A percentile compares a stretch with the other conserved stretches of the same genome.
phyloP scores from a whole-genome alignment of 192 early-diverging fungal genomes.

The Dispira parvispora region DNA sequence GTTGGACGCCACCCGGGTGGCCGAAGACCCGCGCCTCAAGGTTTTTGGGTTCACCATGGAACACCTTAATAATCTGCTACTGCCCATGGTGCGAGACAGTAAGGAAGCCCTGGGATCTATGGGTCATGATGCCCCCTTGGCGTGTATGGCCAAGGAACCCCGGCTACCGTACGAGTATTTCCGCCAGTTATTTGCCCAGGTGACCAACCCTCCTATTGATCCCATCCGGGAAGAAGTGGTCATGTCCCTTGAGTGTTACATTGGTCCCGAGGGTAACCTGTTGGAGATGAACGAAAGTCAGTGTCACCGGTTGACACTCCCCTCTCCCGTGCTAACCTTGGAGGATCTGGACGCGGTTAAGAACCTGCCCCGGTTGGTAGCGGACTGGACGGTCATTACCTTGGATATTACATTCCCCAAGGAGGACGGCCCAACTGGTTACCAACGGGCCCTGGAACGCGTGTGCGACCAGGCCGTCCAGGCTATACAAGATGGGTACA shows the following conservation, averaged over 20 bases:
- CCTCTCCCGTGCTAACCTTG: conserved; percentile 74
- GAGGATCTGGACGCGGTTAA: conserved; percentile 69
- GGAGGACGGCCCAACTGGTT: conserved; percentile 59
- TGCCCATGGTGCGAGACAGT: conserved; percentile 78
- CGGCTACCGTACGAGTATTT: conserved; percentile 94
- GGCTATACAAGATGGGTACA: conserved; percentile 64
- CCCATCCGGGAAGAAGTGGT: conserved; percentile 97
- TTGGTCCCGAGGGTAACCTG: conserved; percentile 89
- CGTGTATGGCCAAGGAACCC: conserved; percentile 76
- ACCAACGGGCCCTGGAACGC: conserved; percentile 64
- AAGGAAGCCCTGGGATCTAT: conserved; percentile 97
- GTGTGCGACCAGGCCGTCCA: conserved; percentile 66
- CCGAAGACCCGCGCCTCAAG: conserved; percentile 60
- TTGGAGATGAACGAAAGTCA: conserved; percentile 70
- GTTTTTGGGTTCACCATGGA: conserved; percentile 88
- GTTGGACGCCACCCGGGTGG: conserved; percentile 44
- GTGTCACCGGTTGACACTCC: conserved; percentile 58
- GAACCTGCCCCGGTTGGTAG: conserved; percentile 39
- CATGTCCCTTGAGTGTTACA: conserved; percentile 90
- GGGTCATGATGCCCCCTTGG: conserved; percentile 93
- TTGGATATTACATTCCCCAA: conserved; percentile 81
- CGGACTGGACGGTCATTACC: conserved; percentile 58
- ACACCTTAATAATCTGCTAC: conserved; percentile 73
- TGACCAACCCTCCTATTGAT: conserved; percentile 97
- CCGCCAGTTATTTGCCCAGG: conserved; percentile 93